Percentiles rank a stretch among this genome's conserved stretches.
phyloP scores from a whole-genome alignment of 805 yeast genomes.

The Tetrapisispora pingtungensis region DNA sequence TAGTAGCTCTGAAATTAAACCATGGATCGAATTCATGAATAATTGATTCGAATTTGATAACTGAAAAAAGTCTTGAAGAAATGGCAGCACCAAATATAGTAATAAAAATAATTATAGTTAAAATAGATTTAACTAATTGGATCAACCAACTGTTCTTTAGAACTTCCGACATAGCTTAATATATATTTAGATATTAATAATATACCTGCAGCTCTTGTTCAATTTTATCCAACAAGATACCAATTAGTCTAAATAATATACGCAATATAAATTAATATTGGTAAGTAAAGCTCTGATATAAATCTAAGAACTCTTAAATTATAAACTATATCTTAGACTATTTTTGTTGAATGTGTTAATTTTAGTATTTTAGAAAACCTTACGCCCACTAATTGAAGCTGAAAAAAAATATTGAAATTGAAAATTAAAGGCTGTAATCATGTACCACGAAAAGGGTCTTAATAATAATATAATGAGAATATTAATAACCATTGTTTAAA shows the following conservation, averaged over 20 bases:
- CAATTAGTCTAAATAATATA: too few species aligned
- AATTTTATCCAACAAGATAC: too few species aligned
- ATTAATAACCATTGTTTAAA: too few species aligned
- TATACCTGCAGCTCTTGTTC: too few species aligned
- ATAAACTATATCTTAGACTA: too few species aligned
- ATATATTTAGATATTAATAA: too few species aligned
- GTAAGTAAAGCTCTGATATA: too few species aligned
- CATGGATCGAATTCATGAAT: conserved; percentile 97
- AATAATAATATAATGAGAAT: too few species aligned
- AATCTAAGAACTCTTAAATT: too few species aligned
- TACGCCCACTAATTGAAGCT: not conserved
- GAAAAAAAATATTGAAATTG: not conserved
- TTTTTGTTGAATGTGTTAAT: too few species aligned
- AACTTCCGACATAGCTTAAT: not conserved
- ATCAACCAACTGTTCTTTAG: conserved; percentile 2
- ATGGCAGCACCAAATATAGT: conserved; percentile 86
- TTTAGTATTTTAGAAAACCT: not conserved
- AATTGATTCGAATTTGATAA: conserved; percentile 87
- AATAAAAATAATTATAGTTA: conserved; percentile 59
- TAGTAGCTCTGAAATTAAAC: conserved; percentile 96
- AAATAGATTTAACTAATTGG: conserved; percentile 16
- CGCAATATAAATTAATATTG: too few species aligned
- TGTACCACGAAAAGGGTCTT: not conserved
- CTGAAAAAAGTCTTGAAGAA: conserved; percentile 89
- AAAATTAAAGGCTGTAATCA: not conserved